Evolutionary conservation across 257 asterid genomes (phyloP), one percentile per base, ranked within the genome.

Genomic region (Thymus quinquecostatus): DNA sequence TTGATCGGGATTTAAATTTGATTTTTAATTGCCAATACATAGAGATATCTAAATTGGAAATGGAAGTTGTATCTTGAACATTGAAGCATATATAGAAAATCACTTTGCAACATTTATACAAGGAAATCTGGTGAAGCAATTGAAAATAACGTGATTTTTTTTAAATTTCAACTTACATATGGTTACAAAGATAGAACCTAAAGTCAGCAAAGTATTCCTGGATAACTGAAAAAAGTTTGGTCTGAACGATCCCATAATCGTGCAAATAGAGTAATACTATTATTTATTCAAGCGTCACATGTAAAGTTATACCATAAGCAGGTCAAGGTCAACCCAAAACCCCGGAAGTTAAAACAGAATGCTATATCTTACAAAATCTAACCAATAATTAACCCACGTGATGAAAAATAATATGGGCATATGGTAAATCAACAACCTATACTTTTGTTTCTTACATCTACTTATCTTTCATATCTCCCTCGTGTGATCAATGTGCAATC

Each of bases 331-430:
- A 40, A 8, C 28, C 21, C 10, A 2, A 10, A 64, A 29, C 57
- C 28, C 57, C 69, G 47, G 6, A 13, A 27, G 41, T 14, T 64
- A 27, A 11, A 45, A 29, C 69, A 29, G 14, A 51, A 21, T 32
- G 14, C 69, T 28, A 41, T 60, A 60, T 50, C 67, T 62, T 62
- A 61, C 41, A 28, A 21, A 21, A 0, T 21, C 36, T 44, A 64
- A 28, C 21, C 28, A 28, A 12, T 29, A 64, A 44, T 63, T 7
- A 63, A 64, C 28, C 38, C 51, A 55, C 36, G 28, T 10, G 0
- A 3, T 3, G 12, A 56, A 56, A 30, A 21, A 21, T 21, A 21
- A 3, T 56, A 29, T 56, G 40, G 62, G 13, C 40, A 8, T 56
- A 56, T 3, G 10, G 43, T 45, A 44, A 30, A 12, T 28, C 40